Percentiles rank a stretch among this genome's conserved stretches.
These are phyloP conservation scores for Artomyces pyxidatus DNA, from an alignment of 768 basidiomycete species.

Conservation along the genomic window DNA sequence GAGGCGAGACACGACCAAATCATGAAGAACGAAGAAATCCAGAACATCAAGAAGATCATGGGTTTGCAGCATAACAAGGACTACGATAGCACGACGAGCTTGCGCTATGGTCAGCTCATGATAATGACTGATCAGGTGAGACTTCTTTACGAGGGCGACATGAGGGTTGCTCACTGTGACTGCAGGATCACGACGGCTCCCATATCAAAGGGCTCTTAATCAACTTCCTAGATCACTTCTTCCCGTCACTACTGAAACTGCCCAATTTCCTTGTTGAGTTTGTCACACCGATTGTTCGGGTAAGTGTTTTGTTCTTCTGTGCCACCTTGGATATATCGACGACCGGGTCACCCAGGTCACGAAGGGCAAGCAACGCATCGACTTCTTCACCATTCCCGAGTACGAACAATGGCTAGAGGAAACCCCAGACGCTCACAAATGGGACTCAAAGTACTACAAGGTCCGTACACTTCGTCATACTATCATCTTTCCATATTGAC, in stretches of 20 bases:
- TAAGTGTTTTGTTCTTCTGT: slow-evolving; percentile 28
- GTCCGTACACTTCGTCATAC: slow-evolving; percentile 32
- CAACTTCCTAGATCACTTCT: slow-evolving; percentile 96
- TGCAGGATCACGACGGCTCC: slow-evolving; percentile 98
- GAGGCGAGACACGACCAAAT: slow-evolving; percentile 95
- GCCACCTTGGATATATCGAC: neutral
- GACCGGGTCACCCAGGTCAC: slow-evolving; percentile 41
- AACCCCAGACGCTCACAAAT: slow-evolving; percentile 68
- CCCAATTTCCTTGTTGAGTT: slow-evolving; percentile 95
- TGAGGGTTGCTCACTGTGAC: neutral
- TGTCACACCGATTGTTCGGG: slow-evolving; percentile 95
- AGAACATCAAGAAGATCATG: slow-evolving; percentile 97
- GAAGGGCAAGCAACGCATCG: slow-evolving; percentile 68
- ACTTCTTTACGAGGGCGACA: neutral
- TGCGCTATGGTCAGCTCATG: slow-evolving; percentile 95
- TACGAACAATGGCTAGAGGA: slow-evolving; percentile 87
- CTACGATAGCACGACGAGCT: slow-evolving; percentile 54
- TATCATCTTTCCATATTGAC: slow-evolving; percentile 2
- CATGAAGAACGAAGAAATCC: slow-evolving; percentile 96
- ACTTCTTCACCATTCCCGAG: slow-evolving; percentile 97
- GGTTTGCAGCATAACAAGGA: slow-evolving; percentile 92
- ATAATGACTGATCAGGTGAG: slow-evolving; percentile 99
- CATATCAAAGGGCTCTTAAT: slow-evolving; percentile 99
- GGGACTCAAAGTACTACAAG: slow-evolving; percentile 97
- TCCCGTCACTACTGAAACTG: slow-evolving; percentile 85